Base-by-base conservation (phyloP, 2,329 filamentous ascomycete genomes). In the Penicillium sp. region DNA sequence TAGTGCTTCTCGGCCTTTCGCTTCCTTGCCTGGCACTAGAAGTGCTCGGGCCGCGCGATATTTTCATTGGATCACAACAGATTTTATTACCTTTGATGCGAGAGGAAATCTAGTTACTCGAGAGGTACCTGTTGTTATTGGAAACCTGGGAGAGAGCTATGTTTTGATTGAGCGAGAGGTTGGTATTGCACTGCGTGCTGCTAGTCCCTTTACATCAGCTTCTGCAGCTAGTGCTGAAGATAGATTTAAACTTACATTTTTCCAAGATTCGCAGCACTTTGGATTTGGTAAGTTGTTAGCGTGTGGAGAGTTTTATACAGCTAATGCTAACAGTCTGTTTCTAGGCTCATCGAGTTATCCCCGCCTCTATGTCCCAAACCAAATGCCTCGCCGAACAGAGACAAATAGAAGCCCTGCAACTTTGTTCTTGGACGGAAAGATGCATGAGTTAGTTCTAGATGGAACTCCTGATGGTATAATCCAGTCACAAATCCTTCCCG, bases 361-460 rank as follows among this genome's bases (percentile, higher is more conserved):
- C 47, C 62, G 58, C 7, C 63, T 68, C 43, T 60, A 67, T 57
- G 41, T 63, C 46, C 62, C 61, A 33, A 54, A 7, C 22, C 50
- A 65, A 46, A 41, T 65, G 1, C 60, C 62, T 19, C 56, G 58
- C 33, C 61, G 60, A 54, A 62, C 59, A 52, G 60, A 65, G 46
- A 62, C 47, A 36, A 56, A 62, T 55, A 61, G 53, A 54, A 67
- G 65, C 54, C 57, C 65, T 52, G 60, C 63, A 50, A 66, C 62
- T 49, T 59, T 66, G 30, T 62, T 61, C 28, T 19, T 68, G 30
- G 49, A 14, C 22, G 61, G 67, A 50, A 64, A 63, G 35, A 69
- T 67, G 63, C 58, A 68, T 53, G 55, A 69, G 31, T 57, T 69
- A 49, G 56, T 58, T 47, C 43, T 67, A 40, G 61, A 69, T 61